phyloP scores from a whole-genome alignment of 2,329 filamentous ascomycete species.

The Aspergillus carbonarius region DNA sequence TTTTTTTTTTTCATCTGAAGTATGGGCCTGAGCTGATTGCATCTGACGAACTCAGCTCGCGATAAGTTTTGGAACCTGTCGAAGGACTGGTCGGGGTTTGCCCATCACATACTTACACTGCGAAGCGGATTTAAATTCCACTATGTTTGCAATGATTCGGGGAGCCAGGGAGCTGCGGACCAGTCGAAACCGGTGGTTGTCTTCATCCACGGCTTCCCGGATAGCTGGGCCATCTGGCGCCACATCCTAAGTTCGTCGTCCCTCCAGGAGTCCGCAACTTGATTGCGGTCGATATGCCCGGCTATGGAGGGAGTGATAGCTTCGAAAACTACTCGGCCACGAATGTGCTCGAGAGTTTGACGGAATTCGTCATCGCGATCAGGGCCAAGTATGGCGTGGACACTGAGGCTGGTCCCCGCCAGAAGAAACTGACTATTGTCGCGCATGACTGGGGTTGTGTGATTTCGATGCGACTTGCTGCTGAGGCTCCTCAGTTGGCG shows the following conservation, averaged over 20 bases:
- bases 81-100: constrained; percentile 46
- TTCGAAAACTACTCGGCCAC: constrained; percentile 52
- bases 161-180: constrained; percentile 14
- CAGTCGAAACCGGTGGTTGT: constrained; percentile 46
- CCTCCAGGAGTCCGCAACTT: constrained; percentile 44
- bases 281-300: constrained; percentile 58
- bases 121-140: constrained; percentile 54
- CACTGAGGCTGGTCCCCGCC: constrained; percentile 25
- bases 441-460: constrained; percentile 58
- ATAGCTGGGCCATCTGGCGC: constrained; percentile 58
- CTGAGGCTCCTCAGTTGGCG: constrained; percentile 57
- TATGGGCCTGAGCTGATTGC: background rate
- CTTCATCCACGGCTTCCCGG: constrained; percentile 61
- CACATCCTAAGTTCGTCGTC: constrained; percentile 45
- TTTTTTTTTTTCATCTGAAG: too few relatives aligned
- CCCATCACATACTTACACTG: constrained; percentile 54
- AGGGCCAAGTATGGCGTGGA: constrained; percentile 48
- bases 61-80: constrained; percentile 56
- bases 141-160: constrained; percentile 48
- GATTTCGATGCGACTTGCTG: constrained; percentile 55
- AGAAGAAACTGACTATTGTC: constrained; percentile 50
- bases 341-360: constrained; percentile 53
- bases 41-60: constrained; percentile 41
- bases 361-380: constrained; percentile 54
- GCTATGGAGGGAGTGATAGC: constrained; percentile 58